Percentiles rank a stretch among this genome's conserved stretches.
These are phyloP conservation scores for Alternaria arbusti DNA, from an alignment of 2,329 filamentous ascomycete genomes.

Conservation along the genomic window DNA sequence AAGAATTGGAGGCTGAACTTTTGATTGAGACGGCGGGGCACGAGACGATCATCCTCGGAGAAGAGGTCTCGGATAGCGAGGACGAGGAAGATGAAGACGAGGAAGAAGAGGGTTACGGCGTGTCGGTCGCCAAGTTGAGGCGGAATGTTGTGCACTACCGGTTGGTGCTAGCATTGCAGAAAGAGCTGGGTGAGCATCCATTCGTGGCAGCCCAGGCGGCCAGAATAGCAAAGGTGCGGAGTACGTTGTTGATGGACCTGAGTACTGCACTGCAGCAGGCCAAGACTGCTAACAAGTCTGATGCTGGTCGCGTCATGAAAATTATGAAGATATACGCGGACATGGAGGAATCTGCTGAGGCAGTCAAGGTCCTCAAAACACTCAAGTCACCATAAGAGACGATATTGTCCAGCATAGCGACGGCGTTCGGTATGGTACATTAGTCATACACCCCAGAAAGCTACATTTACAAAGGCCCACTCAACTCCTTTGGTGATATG, in stretches of 20 bases:
- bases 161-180: conserved; percentile 60
- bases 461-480: conserved; percentile 40
- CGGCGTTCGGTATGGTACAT: conserved; percentile 53
- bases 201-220: conserved; percentile 65
- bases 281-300: conserved; percentile 49
- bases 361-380: conserved; percentile 62
- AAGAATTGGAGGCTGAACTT: conserved; percentile 68
- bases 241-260: conserved; percentile 70
- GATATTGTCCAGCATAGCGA: conserved; percentile 51
- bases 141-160: conserved; percentile 65
- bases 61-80: conserved; percentile 23
- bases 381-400: conserved; percentile 24
- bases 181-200: conserved; percentile 64
- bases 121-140: conserved; percentile 56
- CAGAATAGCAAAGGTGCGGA: conserved; percentile 63
- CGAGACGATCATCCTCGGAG: conserved; percentile 14
- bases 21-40: conserved; percentile 55
- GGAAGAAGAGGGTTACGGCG: conserved; percentile 28
- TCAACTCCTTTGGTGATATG: conserved; percentile 48
- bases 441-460: conserved; percentile 38
- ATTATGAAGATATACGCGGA: conserved; percentile 67
- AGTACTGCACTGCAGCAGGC: conserved; percentile 67
- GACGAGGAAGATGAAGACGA: conserved; percentile 47
- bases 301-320: conserved; percentile 57
- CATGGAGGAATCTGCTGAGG: conserved; percentile 66